Evolutionary conservation across 1,139 yeast genomes (phyloP), one percentile per base, ranked within the genome.

Genomic region (Debaryomyces fabryi): DNA sequence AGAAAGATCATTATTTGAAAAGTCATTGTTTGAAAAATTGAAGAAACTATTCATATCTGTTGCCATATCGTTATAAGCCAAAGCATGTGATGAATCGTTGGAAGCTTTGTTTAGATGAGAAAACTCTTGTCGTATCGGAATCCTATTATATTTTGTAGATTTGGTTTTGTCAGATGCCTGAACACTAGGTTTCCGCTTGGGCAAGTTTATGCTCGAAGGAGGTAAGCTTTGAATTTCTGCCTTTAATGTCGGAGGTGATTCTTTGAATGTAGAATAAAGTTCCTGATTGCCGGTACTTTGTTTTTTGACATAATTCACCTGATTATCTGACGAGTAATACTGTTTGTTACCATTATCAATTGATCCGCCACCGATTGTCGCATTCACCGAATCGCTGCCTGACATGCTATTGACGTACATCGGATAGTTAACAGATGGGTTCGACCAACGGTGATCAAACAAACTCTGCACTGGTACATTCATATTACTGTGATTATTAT

Each of bases 161-260:
- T 21, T 40, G 18, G 21, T 18, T 16, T 40, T 40, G n/a, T 40
- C 33, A 13, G 43, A 30, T 29, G 18, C 20, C 9, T 40, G 43
- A 4, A 40, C 36, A 13, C 43, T 40, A 9, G 34, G 29, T 20
- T 40, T 40, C n/a, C 43, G 43, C 43, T 40, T 40, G 16, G 43
- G 43, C 13, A 40, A 40, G 36, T 35, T 40, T n/a, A 32, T 27
- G 13, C n/a, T 40, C 13, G 36, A 18, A 20, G 20, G 32, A 18
- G 43, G 33, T 12, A 30, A 10, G 15, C 33, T 40, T 10, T 30
- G 13, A 6, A 32, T 32, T 12, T 29, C 43, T 10, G 32, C n/a
- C 8, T 18, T 27, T 13, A 40, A 18, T 5, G 35, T 6, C 13
- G 37, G 27, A 3, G 43, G 18, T 15, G 34, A 40, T 21, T 29